phyloP scores from a whole-genome alignment of 345 rosid genomes.

The Dipteronia dyeriana region DNA sequence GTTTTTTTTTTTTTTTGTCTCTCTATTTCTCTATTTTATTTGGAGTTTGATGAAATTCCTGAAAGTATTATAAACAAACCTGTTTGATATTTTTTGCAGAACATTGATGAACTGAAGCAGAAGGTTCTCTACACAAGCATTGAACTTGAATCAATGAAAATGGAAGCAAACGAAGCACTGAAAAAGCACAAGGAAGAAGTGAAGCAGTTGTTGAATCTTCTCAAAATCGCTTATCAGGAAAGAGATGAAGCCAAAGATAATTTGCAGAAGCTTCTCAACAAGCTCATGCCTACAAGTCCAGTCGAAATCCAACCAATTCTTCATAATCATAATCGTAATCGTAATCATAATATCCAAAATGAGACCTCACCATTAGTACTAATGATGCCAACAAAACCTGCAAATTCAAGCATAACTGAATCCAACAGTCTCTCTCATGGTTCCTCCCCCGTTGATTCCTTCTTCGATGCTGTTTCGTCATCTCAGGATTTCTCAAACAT shows the following conservation, averaged over 20 bases:
- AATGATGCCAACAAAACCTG: slow-evolving; percentile 33
- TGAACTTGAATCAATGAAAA: slow-evolving; percentile 64
- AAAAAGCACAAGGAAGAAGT: slow-evolving; percentile 53
- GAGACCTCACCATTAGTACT: slow-evolving; percentile 25
- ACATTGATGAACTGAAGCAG: slow-evolving; percentile 61
- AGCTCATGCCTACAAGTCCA: slow-evolving; percentile 33
- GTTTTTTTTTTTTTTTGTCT: background rate
- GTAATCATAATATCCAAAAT: slow-evolving; percentile 13
- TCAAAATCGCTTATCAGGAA: slow-evolving; percentile 64
- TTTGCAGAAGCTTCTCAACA: slow-evolving; percentile 52
- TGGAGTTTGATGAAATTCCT: background rate
- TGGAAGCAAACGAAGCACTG: slow-evolving; percentile 59
- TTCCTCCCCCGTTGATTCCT: slow-evolving; percentile 73
- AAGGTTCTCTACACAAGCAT: slow-evolving; percentile 59
- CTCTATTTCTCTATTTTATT: too few relatives aligned
- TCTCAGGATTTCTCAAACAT: slow-evolving; percentile 73
- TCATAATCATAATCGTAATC: slow-evolving; percentile 11
- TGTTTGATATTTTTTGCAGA: too few relatives aligned
- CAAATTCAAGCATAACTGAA: slow-evolving; percentile 82
- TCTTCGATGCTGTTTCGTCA: slow-evolving; percentile 64
- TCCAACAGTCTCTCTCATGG: slow-evolving; percentile 65
- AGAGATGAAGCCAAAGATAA: slow-evolving; percentile 82
- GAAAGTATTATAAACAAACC: too few relatives aligned
- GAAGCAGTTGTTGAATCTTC: slow-evolving; percentile 48
- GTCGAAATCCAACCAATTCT: slow-evolving; percentile 22